Conservation (phyloP, 495 filamentous ascomycete species). For the Staphylotrichum tortipilum region DNA sequence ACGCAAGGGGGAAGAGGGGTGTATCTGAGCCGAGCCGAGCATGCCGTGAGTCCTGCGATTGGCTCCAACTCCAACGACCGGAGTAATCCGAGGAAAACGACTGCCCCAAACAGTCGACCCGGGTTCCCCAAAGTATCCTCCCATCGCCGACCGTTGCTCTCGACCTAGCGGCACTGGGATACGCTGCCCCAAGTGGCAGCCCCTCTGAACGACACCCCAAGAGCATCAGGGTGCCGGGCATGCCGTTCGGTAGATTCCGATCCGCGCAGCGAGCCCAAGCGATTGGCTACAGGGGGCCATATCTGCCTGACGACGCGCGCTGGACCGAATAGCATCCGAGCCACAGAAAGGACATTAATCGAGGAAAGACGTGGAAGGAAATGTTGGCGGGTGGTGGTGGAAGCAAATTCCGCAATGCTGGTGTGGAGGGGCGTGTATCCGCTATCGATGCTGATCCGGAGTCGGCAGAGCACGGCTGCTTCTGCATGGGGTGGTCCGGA, state of each 20-base stretch:
- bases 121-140: slow-evolving; percentile 5
- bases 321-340: slow-evolving; percentile 14
- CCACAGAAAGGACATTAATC: slow-evolving; percentile 12
- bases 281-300: background rate
- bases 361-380: slow-evolving; percentile 9
- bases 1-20: slow-evolving; percentile 6
- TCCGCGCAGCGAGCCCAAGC: slow-evolving; percentile 1
- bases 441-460: slow-evolving; percentile 21
- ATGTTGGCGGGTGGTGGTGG: slow-evolving; percentile 16
- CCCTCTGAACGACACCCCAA: slow-evolving; percentile 17
- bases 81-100: slow-evolving; percentile 1
- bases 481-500: slow-evolving; percentile 2
- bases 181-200: slow-evolving; percentile 3
- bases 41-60: slow-evolving; percentile 11
- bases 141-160: slow-evolving; percentile 10
- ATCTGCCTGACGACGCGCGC: slow-evolving; percentile 2
- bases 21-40: too few relatives aligned
- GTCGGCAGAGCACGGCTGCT: slow-evolving; percentile 3
- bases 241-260: slow-evolving; percentile 27
- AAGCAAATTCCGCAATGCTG: slow-evolving; percentile 26
- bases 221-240: slow-evolving; percentile 19
- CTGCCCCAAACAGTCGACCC: background rate
- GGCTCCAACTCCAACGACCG: slow-evolving; percentile 8
- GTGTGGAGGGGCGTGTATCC: slow-evolving; percentile 19
- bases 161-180: slow-evolving; percentile 4